Conservation (phyloP, 176 grass and related monocot genomes). For the Ananas comosus region DNA sequence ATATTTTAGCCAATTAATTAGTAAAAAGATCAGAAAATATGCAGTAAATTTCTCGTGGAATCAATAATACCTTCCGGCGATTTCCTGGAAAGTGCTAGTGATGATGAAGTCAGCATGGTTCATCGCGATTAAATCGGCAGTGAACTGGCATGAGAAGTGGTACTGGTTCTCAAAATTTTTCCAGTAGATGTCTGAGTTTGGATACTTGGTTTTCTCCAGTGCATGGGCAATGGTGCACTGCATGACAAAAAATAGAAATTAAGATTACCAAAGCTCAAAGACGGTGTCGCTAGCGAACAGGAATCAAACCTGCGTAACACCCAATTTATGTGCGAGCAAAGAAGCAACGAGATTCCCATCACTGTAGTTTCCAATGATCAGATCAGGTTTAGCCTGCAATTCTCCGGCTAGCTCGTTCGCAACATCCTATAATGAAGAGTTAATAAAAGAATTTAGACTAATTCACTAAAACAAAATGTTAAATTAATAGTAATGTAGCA, state of each 20-base stretch:
- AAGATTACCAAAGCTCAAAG: slow-evolving; percentile 15
- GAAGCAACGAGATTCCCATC: slow-evolving; percentile 98
- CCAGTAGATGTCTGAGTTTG: slow-evolving; percentile 98
- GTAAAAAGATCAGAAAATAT: background rate
- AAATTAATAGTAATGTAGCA: background rate
- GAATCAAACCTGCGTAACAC: slow-evolving; percentile 67
- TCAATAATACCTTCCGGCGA: slow-evolving; percentile 70
- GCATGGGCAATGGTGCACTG: slow-evolving; percentile 99
- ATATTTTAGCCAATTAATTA: background rate
- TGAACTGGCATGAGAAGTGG: slow-evolving; percentile 99
- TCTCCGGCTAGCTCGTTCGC: slow-evolving; percentile 90
- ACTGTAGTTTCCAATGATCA: slow-evolving; percentile 98
- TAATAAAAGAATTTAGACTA: background rate
- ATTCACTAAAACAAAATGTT: background rate
- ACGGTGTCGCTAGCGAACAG: background rate
- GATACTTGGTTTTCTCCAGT: slow-evolving; percentile 99
- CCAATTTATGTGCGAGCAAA: slow-evolving; percentile 87
- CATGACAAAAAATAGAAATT: slow-evolving; percentile 13
- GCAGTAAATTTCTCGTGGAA: background rate
- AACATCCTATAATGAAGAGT: slow-evolving; percentile 46
- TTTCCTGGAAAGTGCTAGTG: slow-evolving; percentile 97
- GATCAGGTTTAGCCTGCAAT: slow-evolving; percentile 80
- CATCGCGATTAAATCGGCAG: slow-evolving; percentile 93
- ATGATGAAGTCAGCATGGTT: slow-evolving; percentile 99
- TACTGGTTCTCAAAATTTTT: slow-evolving; percentile 99